Evolutionary conservation across 169 alveolate species (phyloP).

Genomic region (Plasmodium blacklocki): DNA sequence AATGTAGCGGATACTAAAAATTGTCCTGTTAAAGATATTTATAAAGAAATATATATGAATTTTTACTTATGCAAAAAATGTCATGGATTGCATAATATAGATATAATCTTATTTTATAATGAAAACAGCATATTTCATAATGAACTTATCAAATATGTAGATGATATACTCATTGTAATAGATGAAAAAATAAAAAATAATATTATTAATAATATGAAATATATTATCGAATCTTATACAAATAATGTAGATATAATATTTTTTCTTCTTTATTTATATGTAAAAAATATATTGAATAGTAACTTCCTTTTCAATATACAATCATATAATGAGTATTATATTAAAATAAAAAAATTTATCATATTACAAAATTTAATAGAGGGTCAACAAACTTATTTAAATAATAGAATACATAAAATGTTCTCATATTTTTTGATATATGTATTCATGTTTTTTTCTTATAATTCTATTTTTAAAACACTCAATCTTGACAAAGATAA

Average conservation of each 20-base stretch:
- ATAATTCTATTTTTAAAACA: no score
- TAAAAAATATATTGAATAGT: slow-evolving; percentile 13
- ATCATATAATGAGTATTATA: no score
- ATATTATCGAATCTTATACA: slow-evolving; percentile 10
- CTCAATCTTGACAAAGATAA: no score
- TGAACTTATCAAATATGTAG: slow-evolving; percentile 9
- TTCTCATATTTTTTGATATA: no score
- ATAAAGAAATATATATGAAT: slow-evolving; percentile 37
- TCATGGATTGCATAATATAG: slow-evolving; percentile 68
- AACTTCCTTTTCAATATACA: neutral
- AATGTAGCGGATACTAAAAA: neutral
- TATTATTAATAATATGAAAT: slow-evolving; percentile 18
- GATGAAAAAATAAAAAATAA: slow-evolving; percentile 25
- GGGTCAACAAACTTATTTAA: no score
- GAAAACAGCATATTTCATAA: slow-evolving; percentile 50
- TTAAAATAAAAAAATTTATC: no score
- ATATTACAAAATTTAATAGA: no score
- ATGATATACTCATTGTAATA: neutral
- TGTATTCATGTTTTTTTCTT: no score
- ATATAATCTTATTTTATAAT: slow-evolving; percentile 63
- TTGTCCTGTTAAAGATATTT: slow-evolving; percentile 6
- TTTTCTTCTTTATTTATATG: slow-evolving; percentile 47
- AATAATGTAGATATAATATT: slow-evolving; percentile 58
- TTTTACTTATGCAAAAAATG: slow-evolving; percentile 61
- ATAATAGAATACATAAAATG: no score